Base-by-base conservation (phyloP, 495 filamentous ascomycete species). In the Parmelia sp. region DNA sequence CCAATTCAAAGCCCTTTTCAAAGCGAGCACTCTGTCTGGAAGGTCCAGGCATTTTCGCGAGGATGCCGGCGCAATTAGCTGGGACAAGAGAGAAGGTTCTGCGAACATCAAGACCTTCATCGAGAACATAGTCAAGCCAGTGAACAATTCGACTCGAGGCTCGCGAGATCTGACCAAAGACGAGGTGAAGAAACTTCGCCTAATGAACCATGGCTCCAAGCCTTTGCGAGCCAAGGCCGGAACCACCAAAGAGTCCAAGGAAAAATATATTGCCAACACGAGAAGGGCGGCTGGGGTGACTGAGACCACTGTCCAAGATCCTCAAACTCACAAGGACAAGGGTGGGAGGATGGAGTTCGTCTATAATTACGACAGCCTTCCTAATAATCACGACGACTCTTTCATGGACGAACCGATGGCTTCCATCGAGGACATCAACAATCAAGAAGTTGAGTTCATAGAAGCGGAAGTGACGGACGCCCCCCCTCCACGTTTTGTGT, bases 141-240 rank as follows among this genome's bases (percentile, higher is more conserved):
- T 35, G 21, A 37, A 25, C 53, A 63, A 63, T 12, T 39, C 39
- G 3, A 63, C 61, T 5, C 51, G 17, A 3, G 61, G 61, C 0
- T 63, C 51, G 25, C 51, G 56, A 2, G 53, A 57, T 11, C 7
- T 63, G 37, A 63, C 49, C 8, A 31, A 33, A 4, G 40, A 36
- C 9, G 51, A 63, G 11, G 31, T 61, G 0, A 6, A 4, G 19
- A 55, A 10, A 7, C 0, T 55, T 3, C 27, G 51, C 6, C 29
- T 55, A 0, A 3, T 9, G 17, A 55, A 55, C 6, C 7, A 6
- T 10, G 51, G 51, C 5, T 21, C 51, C 5, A 55, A 55, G 29
- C 51, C 51, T 10, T 27, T 1, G 15, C 27, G 51, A 3, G 27
- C 51, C 6, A 55, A 55, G 17, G 1, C 2, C 1, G 51, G 51